Evolutionary conservation across 177 flowering plant species (phyloP).

Genomic region (Vitis hybrid): DNA sequence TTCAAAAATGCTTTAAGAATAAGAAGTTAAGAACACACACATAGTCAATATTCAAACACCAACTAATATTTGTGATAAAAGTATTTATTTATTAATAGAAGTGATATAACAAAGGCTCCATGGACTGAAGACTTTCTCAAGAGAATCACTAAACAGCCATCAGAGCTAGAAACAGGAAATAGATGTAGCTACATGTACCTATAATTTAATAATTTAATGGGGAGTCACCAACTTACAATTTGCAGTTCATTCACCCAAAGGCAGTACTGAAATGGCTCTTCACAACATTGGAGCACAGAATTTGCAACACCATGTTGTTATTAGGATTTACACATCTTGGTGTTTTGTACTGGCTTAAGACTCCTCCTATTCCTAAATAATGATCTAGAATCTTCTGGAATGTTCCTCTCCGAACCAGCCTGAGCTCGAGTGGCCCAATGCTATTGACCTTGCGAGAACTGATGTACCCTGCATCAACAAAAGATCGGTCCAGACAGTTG

Average conservation of each 20-base stretch:
- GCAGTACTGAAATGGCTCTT: conserved; percentile 70
- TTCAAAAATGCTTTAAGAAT: too few species aligned
- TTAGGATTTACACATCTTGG: conserved; percentile 66
- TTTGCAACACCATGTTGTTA: conserved; percentile 53
- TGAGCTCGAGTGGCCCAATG: conserved; percentile 81
- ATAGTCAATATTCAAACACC: too few species aligned
- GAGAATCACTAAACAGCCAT: too few species aligned
- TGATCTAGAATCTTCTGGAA: conserved; percentile 73
- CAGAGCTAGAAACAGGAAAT: too few species aligned
- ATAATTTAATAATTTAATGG: neutral
- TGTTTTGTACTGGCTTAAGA: conserved; percentile 81
- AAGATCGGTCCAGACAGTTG: conserved; percentile 66
- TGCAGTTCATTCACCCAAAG: conserved; percentile 17
- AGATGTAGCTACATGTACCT: too few species aligned
- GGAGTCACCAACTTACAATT: neutral
- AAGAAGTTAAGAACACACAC: too few species aligned
- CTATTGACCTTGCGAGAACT: conserved; percentile 57
- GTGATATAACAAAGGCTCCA: too few species aligned
- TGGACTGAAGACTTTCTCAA: too few species aligned
- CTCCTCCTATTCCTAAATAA: conserved; percentile 55
- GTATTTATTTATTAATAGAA: too few species aligned
- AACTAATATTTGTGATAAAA: too few species aligned
- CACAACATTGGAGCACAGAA: conserved; percentile 52
- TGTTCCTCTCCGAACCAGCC: conserved; percentile 63
- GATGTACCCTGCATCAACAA: conserved; percentile 76